A percentile compares a stretch with the other conserved stretches of the same genome.
phyloP scores from a whole-genome alignment of 352 stramenopile species.

The Phytopythium vexans region DNA sequence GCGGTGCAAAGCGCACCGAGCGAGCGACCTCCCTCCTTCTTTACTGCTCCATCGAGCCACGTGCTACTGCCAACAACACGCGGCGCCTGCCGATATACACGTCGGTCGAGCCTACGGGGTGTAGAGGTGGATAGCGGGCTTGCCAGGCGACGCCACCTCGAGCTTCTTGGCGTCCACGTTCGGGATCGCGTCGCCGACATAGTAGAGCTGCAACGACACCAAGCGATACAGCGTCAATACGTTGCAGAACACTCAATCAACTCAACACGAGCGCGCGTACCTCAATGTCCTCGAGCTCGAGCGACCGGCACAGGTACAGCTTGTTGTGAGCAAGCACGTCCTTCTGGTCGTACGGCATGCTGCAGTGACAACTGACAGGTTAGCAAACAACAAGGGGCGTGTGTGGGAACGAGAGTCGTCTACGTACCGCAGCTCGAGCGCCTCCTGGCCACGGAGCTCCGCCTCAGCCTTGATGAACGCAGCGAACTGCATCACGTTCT shows the following conservation, averaged over 20 bases:
- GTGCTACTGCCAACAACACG: too few species aligned
- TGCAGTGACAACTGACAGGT: slow-evolving; percentile 15
- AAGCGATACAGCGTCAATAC: neutral
- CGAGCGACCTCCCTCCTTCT: slow-evolving; percentile 8
- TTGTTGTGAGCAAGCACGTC: slow-evolving; percentile 91
- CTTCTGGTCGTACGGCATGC: slow-evolving; percentile 95
- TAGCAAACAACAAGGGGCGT: slow-evolving; percentile 7
- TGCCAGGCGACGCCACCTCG: slow-evolving; percentile 76
- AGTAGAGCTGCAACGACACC: slow-evolving; percentile 56
- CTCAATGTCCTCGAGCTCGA: slow-evolving; percentile 88
- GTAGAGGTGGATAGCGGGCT: slow-evolving; percentile 77
- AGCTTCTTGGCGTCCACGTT: slow-evolving; percentile 84
- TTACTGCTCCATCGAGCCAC: neutral
- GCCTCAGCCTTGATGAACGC: slow-evolving; percentile 94
- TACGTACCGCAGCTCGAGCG: slow-evolving; percentile 88
- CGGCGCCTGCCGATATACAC: too few species aligned
- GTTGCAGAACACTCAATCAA: neutral
- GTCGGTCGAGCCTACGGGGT: slow-evolving; percentile 26
- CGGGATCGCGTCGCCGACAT: slow-evolving; percentile 65
- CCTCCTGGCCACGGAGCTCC: slow-evolving; percentile 88
- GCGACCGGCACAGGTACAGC: slow-evolving; percentile 85
- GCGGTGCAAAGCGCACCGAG: too few species aligned
- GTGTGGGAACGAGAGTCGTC: slow-evolving; percentile 1
- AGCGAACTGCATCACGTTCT: slow-evolving; percentile 97
- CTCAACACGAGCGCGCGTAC: slow-evolving; percentile 15